Evolutionary conservation across 2,329 filamentous ascomycete genomes (phyloP).

Genomic region (Sarocladiaceae sp.): DNA sequence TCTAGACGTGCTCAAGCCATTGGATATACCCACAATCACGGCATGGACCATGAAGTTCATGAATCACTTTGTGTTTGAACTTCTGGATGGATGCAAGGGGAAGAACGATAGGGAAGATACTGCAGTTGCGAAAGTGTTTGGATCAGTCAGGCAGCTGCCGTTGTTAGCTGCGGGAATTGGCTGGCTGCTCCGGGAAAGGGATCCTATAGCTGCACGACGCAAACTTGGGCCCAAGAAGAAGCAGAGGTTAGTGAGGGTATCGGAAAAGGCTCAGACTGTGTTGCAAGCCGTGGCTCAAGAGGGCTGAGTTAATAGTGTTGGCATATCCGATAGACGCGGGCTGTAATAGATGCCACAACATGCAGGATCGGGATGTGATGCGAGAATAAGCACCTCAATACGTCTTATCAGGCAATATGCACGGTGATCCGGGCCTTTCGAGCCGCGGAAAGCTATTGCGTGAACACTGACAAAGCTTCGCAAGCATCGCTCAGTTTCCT

Average conservation of each 20-base stretch:
- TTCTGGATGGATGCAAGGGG: constrained; percentile 60
- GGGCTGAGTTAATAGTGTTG: too few species aligned
- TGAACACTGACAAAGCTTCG: not conserved
- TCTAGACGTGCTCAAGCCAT: constrained; percentile 55
- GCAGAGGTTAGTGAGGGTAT: constrained; percentile 34
- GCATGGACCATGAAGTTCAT: constrained; percentile 73
- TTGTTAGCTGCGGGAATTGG: constrained; percentile 70
- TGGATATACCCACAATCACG: constrained; percentile 77
- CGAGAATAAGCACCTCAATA: not conserved
- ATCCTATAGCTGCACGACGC: constrained; percentile 52
- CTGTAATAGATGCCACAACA: too few species aligned
- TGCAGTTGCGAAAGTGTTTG: constrained; percentile 62
- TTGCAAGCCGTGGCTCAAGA: constrained; percentile 14
- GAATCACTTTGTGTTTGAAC: constrained; percentile 72
- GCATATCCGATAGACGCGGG: too few species aligned
- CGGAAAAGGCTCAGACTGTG: constrained; percentile 27
- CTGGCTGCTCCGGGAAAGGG: constrained; percentile 73
- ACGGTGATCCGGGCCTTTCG: not conserved
- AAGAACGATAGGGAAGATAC: constrained; percentile 48
- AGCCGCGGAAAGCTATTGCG: too few species aligned
- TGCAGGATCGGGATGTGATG: too few species aligned
- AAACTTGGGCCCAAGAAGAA: constrained; percentile 45
- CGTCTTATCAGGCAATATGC: not conserved
- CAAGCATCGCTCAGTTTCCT: too few species aligned
- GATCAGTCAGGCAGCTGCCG: constrained; percentile 57